These are phyloP conservation scores for Claviceps quebecensis DNA, from an alignment of 2,329 filamentous ascomycete genomes.

Conservation along the genomic window DNA sequence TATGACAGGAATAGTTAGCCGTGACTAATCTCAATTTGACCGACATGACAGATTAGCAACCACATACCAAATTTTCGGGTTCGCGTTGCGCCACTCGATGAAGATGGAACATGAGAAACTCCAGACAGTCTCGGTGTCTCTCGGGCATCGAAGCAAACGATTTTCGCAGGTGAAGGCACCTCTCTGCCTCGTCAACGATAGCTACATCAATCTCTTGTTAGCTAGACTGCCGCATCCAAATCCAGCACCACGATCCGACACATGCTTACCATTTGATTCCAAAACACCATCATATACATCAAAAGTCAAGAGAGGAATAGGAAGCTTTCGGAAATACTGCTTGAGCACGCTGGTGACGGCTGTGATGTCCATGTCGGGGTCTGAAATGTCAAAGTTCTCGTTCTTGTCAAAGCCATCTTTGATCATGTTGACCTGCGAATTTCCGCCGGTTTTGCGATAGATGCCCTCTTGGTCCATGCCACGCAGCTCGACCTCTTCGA, in stretches of 20 bases:
- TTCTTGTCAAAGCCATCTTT: conserved; percentile 83
- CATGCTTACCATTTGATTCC: conserved; percentile 56
- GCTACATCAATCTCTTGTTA: conserved; percentile 25
- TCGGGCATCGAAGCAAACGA: conserved; percentile 68
- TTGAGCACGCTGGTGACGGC: conserved; percentile 92
- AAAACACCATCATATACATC: conserved; percentile 83
- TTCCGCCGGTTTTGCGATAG: conserved; percentile 92
- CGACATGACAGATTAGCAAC: background rate
- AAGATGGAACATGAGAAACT: conserved; percentile 90
- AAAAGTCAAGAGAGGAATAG: conserved; percentile 77
- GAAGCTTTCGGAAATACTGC: conserved; percentile 92
- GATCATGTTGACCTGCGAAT: conserved; percentile 77
- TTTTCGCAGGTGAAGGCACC: conserved; percentile 55
- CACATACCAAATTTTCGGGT: conserved; percentile 64
- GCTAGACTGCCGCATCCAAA: background rate
- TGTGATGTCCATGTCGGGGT: conserved; percentile 87
- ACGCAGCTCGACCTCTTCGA: conserved; percentile 88
- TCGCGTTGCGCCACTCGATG: conserved; percentile 72
- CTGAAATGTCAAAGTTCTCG: conserved; percentile 81
- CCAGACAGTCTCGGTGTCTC: conserved; percentile 75
- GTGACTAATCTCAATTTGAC: too few relatives aligned
- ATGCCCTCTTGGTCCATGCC: conserved; percentile 98
- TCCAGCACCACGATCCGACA: background rate
- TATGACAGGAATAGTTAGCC: conserved; percentile 16
- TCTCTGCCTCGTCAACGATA: conserved; percentile 50